phyloP scores from a whole-genome alignment of 495 filamentous ascomycete genomes.

The Penicillium lividum region DNA sequence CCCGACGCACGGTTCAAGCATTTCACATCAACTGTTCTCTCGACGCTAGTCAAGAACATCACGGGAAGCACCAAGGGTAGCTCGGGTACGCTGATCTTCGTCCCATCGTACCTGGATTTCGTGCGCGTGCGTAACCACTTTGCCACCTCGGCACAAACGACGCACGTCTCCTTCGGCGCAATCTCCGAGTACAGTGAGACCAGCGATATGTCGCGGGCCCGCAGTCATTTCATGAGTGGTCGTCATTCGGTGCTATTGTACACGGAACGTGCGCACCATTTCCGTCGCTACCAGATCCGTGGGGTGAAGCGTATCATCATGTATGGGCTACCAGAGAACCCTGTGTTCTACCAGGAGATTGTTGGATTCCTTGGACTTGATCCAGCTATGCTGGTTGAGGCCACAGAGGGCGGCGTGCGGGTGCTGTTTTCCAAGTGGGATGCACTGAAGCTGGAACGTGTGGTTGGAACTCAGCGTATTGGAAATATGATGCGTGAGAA shows the following conservation, averaged over 20 bases:
- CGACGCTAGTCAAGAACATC: conserved; percentile 63
- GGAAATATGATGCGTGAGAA: conserved; percentile 68
- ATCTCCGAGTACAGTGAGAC: conserved; percentile 85
- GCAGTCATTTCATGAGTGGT: conserved; percentile 83
- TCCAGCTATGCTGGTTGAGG: conserved; percentile 36
- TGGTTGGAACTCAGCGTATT: conserved; percentile 78
- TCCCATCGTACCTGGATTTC: conserved; percentile 92
- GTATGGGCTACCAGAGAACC: conserved; percentile 88
- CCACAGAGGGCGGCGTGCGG: conserved; percentile 54
- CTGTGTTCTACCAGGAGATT: conserved; percentile 84
- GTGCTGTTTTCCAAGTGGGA: conserved; percentile 88
- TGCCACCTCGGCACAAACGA: conserved; percentile 66
- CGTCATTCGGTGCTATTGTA: conserved; percentile 83
- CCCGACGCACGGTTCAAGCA: conserved; percentile 91
- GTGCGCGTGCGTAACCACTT: conserved; percentile 90
- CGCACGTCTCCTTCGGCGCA: conserved; percentile 73
- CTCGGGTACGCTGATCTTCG: conserved; percentile 75
- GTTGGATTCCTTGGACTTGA: conserved; percentile 65
- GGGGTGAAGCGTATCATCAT: conserved; percentile 80
- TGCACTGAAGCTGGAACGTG: conserved; percentile 79
- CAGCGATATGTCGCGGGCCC: conserved; percentile 74
- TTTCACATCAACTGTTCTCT: conserved; percentile 79
- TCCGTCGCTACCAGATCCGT: conserved; percentile 75
- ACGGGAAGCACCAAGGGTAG: conserved; percentile 39
- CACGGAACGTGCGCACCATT: conserved; percentile 92